These are phyloP conservation scores for Fusarium ambrosium DNA, from an alignment of 2,329 filamentous ascomycete genomes.

Conservation along the genomic window DNA sequence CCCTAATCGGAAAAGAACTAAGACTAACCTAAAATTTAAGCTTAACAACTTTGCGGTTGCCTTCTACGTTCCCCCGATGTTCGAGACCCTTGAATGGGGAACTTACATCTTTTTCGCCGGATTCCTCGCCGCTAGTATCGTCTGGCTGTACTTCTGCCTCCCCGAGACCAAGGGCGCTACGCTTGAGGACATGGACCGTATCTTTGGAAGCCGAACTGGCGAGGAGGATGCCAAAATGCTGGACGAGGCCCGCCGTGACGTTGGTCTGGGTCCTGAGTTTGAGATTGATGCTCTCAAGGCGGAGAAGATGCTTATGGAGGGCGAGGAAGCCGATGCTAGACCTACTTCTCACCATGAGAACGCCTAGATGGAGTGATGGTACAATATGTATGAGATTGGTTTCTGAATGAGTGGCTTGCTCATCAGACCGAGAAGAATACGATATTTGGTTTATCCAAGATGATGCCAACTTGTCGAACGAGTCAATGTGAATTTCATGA, in stretches of 20 bases:
- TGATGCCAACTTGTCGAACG: not conserved
- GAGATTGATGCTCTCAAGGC: conserved; percentile 33
- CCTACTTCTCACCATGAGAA: conserved; percentile 35
- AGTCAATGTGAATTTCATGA: not conserved
- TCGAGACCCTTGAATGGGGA: conserved; percentile 57
- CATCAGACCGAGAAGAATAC: not conserved
- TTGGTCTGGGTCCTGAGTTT: conserved; percentile 37
- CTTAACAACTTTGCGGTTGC: conserved; percentile 62
- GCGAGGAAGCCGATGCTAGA: conserved; percentile 28
- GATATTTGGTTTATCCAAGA: not conserved
- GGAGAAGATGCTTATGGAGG: conserved; percentile 38
- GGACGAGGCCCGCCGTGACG: conserved; percentile 41
- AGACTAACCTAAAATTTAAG: conserved; percentile 9
- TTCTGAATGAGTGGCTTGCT: not conserved
- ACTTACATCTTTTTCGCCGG: conserved; percentile 70
- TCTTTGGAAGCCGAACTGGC: conserved; percentile 60
- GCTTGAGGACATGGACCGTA: conserved; percentile 67
- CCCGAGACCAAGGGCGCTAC: conserved; percentile 69
- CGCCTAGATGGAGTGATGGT: conserved; percentile 5
- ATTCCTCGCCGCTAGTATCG: conserved; percentile 60
- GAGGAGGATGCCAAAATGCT: conserved; percentile 40
- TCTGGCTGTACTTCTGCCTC: conserved; percentile 65
- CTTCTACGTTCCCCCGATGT: conserved; percentile 59
- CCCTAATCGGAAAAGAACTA: no score
- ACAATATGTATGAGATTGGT: not conserved